Percentiles rank a stretch among this genome's conserved stretches.
Evolutionary conservation across 2,329 filamentous ascomycete species (phyloP).

Genomic region (Aspergillus novofumigatus): DNA sequence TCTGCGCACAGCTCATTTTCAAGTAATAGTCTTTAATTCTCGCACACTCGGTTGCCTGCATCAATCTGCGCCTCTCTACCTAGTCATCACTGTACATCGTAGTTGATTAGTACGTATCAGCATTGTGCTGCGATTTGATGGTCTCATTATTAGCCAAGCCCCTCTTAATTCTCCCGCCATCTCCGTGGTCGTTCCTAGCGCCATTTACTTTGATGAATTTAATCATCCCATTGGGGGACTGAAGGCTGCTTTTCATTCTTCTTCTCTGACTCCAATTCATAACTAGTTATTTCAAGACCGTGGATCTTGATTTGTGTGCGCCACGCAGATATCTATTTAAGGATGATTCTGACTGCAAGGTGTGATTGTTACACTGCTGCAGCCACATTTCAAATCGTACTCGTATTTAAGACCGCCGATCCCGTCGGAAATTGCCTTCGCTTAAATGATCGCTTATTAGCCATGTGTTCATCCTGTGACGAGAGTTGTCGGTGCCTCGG

Average conservation of each 20-base stretch:
- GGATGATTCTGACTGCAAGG: background rate
- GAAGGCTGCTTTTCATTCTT: background rate
- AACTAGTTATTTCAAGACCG: no score
- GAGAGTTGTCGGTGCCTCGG: background rate
- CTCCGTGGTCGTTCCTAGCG: slow-evolving; percentile 10
- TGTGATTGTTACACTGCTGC: background rate
- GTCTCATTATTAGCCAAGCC: slow-evolving; percentile 8
- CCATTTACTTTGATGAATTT: background rate
- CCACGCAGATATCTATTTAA: no score
- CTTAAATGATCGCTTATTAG: background rate
- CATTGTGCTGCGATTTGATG: background rate
- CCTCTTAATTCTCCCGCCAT: background rate
- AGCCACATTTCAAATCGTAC: no score
- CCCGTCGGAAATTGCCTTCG: background rate
- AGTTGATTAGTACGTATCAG: no score
- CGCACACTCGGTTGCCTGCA: background rate
- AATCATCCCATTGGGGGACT: background rate
- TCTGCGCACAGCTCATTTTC: background rate
- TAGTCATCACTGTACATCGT: background rate
- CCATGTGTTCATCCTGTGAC: background rate
- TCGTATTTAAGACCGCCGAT: background rate
- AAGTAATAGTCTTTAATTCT: background rate
- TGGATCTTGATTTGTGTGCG: no score
- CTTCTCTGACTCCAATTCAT: background rate
- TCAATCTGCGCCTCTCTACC: background rate